Percentiles rank a stretch among this genome's conserved stretches.
phyloP scores from a whole-genome alignment of 805 yeast genomes.

The Candida multigemmis region DNA sequence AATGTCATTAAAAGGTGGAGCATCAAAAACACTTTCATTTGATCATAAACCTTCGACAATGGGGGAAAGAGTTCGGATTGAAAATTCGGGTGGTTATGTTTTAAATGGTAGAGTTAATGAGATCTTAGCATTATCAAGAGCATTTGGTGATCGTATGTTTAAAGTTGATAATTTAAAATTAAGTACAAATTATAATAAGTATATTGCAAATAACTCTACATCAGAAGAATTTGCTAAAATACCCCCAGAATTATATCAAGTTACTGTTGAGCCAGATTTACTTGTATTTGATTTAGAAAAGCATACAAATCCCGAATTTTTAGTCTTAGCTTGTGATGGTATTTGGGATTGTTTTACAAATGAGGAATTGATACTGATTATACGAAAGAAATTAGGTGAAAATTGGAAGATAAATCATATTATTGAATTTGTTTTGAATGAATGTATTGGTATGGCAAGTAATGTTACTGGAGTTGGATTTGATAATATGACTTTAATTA shows the following conservation, averaged over 20 bases:
- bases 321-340: constrained; percentile 37
- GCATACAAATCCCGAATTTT: constrained; percentile 21
- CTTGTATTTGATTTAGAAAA: constrained; percentile 22
- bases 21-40: constrained; percentile 40
- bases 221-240: constrained; percentile 19
- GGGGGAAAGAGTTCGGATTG: constrained; percentile 36
- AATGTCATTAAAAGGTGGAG: constrained; percentile 46
- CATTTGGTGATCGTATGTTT: constrained; percentile 36
- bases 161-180: constrained; percentile 27
- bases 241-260: constrained; percentile 36
- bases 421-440: constrained; percentile 50
- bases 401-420: constrained; percentile 55
- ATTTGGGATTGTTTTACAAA: constrained; percentile 46
- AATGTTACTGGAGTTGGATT: constrained; percentile 72
- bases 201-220: constrained; percentile 11
- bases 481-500: constrained; percentile 74
- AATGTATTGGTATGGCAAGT: constrained; percentile 62
- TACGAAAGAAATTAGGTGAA: constrained; percentile 47
- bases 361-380: constrained; percentile 40
- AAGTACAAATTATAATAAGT: constrained; percentile 18
- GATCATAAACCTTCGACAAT: constrained; percentile 36
- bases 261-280: constrained; percentile 35
- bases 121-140: constrained; percentile 33
- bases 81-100: constrained; percentile 30
- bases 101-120: constrained; percentile 31